Evolutionary conservation across 2,329 filamentous ascomycete species (phyloP), one percentile per base, ranked within the genome.

Genomic region (Aspergillus ochraceus): DNA sequence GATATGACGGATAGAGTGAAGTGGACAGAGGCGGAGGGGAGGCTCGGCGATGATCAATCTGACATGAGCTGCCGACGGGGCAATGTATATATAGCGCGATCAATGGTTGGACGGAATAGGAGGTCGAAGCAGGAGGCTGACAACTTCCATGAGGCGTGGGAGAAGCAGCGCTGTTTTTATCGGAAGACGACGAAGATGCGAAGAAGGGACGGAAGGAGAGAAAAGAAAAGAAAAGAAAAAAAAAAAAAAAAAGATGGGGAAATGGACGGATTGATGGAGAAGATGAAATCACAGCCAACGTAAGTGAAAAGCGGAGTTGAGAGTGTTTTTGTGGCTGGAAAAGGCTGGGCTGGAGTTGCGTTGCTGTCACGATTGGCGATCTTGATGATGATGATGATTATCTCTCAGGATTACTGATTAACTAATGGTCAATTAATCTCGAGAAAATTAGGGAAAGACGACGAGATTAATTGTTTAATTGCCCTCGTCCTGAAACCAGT

Each of bases 1-100:
- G 55, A 57, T 50, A 26, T n/a, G 55, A 47, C 55, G 55, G 55
- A 52, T 57, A 45, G 26, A 29, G 49, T 52, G 47, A 49, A 49
- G 55, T 57, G 55, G 55, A 49, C 55, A 52, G 45, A 47, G 49
- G 49, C 47, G 45, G 55, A 39, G 22, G 54, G 32, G 24, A 51
- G 47, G 47, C 55, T 52, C 47, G 49, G 32, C 49, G 55, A 52
- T 22, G 55, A 52, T 52, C 55, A 51, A 24, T 47, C 45, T 22
- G 20, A 24, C 45, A 47, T 22, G 42, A 46, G 19, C 42, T 46
- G 42, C 19, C 42, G 42, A 46, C 14, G 19, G n/a, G 17, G 42
- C 42, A n/a, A 46, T n/a, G 42, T 20, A 46, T 46, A 46, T 46
- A 46, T 46, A 46, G 42, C 42, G 45, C 45, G 20, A 24, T 17